Evolutionary conservation across 1,139 yeast genomes (phyloP).

Genomic region (Scheffersomyces insectosa): DNA sequence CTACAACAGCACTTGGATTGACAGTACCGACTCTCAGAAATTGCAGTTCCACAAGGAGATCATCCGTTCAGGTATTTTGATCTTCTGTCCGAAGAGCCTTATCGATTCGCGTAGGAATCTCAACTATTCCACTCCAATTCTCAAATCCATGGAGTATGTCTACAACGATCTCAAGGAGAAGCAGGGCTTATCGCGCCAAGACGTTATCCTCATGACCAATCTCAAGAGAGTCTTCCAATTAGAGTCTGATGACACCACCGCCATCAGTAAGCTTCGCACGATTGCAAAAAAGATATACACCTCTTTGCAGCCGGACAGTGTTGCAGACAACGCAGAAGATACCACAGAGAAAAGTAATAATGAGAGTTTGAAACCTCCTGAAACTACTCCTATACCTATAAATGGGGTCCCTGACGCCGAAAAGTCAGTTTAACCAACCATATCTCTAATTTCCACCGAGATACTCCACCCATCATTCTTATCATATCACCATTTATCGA

Average conservation of each 20-base stretch:
- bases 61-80: conserved; percentile 31
- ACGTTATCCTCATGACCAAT: conserved; percentile 19
- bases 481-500: conserved; percentile 1
- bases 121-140: conserved; percentile 18
- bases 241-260: conserved; percentile 14
- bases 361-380: too few species aligned
- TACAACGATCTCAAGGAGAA: conserved; percentile 18
- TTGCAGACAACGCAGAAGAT: too few species aligned
- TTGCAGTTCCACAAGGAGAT: conserved; percentile 25
- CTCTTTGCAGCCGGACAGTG: too few species aligned
- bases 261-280: conserved; percentile 9
- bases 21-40: conserved; percentile 13
- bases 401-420: too few species aligned
- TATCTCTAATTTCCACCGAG: not conserved
- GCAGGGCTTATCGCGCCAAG: conserved; percentile 14
- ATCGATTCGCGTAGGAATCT: conserved; percentile 21
- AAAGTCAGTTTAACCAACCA: too few species aligned
- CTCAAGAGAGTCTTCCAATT: conserved; percentile 20
- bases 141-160: conserved; percentile 23
- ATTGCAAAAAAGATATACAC: conserved; percentile 9
- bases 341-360: too few species aligned
- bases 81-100: conserved; percentile 27
- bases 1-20: conserved; percentile 27
- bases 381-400: too few species aligned
- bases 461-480: not conserved